Evolutionary conservation across 2,329 filamentous ascomycete species (phyloP), one percentile per base, ranked within the genome.

Genomic region (Diplodia sapinea): DNA sequence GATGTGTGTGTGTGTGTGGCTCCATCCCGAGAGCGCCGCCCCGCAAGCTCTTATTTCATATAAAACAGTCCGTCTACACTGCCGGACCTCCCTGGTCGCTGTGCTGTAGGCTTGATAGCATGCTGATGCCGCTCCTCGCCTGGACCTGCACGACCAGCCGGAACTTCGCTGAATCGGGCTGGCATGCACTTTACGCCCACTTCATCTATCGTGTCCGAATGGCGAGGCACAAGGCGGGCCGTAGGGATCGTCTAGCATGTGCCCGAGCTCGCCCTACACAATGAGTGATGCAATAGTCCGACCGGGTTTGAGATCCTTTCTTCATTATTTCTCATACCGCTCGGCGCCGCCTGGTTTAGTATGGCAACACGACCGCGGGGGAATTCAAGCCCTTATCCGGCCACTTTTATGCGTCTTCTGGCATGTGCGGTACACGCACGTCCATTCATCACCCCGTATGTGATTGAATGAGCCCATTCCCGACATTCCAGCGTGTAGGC

Each of bases 231-330:
- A 59, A 15, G 55, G 36, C 11, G 9, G 36, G 20, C 55, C 23
- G 36, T 43, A 15, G 7, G 20, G 20, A 20, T 47, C 23, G 31
- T 33, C 23, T 11, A 29, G 33, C 9, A 15, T 23, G 55, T 59
- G 56, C 56, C 43, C 56, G 56, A 49, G 56, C 56, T 61, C 36
- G 36, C 36, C 36, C 23, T 23, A 17, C 20, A 17, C 36, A n/a
- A 47, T 8, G 40, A 33, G 40, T 62, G 40, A 62, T 62, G 57
- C 26, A 62, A 62, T 49, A 7, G 6, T 23, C 36, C n/a, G 20
- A 23, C 55, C 36, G 55, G 55, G 55, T 6, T 43, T 26, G 23
- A 13, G 43, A 59, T 59, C 55, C 55, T 59, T 38, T 38, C 36
- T 11, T 38, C 8, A 4, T 38, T 38, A 4, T 38, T 38, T 13